phyloP scores from a whole-genome alignment of 805 yeast species.

The Candida qinlingensis region DNA sequence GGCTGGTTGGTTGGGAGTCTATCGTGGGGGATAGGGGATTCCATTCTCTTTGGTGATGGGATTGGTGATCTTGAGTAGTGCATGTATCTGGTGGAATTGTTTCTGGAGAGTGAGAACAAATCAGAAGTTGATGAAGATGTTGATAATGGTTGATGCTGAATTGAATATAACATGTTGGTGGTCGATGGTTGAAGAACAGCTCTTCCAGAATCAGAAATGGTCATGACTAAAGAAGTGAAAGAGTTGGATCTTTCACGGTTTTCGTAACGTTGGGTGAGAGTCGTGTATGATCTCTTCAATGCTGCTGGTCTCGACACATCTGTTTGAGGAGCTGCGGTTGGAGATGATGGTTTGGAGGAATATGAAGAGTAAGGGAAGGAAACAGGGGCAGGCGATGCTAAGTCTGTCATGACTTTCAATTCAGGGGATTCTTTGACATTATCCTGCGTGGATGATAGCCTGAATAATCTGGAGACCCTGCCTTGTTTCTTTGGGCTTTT shows the following conservation, averaged over 20 bases:
- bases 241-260: slow-evolving; percentile 13
- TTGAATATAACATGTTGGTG: not conserved
- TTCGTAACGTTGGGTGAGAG: slow-evolving; percentile 4
- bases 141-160: slow-evolving; percentile 12
- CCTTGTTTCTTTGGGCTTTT: slow-evolving; percentile 8
- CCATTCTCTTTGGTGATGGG: slow-evolving; percentile 24
- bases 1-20: slow-evolving; percentile 2
- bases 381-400: not conserved
- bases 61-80: slow-evolving; percentile 16
- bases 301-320: slow-evolving; percentile 1
- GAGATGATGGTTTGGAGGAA: not conserved
- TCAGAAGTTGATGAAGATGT: slow-evolving; percentile 23
- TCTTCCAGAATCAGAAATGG: slow-evolving; percentile 17
- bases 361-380: not conserved
- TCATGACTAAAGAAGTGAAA: slow-evolving; percentile 14
- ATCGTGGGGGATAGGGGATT: slow-evolving; percentile 12
- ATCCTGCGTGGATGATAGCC: slow-evolving; percentile 7
- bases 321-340: not conserved
- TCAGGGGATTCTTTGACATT: slow-evolving; percentile 2
- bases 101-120: slow-evolving; percentile 13
- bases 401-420: not conserved
- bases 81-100: slow-evolving; percentile 9
- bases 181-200: slow-evolving; percentile 14
- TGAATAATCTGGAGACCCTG: slow-evolving; percentile 10
- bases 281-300: slow-evolving; percentile 11